Conservation (phyloP, 306 rosid species). For the Sechiopsis laciniata region DNA sequence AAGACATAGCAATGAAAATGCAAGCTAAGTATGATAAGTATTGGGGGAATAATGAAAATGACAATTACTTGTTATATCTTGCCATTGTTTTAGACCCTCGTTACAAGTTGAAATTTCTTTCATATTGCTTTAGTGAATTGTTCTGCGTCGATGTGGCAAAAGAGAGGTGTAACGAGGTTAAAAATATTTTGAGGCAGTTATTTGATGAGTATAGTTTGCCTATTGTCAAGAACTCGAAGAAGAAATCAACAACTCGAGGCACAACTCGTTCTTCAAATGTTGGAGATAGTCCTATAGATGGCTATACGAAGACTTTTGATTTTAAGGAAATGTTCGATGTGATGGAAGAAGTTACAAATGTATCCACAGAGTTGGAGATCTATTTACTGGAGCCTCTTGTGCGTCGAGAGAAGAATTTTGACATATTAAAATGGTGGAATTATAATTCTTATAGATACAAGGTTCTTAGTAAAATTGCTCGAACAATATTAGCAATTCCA, state of each 20-base stretch:
- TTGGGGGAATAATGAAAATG: conserved; percentile 8
- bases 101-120: background rate
- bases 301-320: background rate
- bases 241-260: background rate
- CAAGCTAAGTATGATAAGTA: background rate
- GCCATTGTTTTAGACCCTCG: background rate
- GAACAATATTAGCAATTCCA: background rate
- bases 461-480: background rate
- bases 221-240: background rate
- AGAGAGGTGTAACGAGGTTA: background rate
- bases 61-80: background rate
- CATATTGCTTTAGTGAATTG: background rate
- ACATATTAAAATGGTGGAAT: background rate
- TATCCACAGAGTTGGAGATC: too few relatives aligned
- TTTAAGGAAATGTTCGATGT: background rate
- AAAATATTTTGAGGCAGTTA: background rate
- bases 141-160: background rate
- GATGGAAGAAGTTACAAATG: background rate
- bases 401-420: background rate
- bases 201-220: background rate
- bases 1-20: too few relatives aligned
- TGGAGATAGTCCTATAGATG: background rate
- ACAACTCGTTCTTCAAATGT: background rate
- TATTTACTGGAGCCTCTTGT: too few relatives aligned
- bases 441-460: background rate